phyloP scores from a whole-genome alignment of 768 basidiomycete genomes.

The Heimioporus sp. region DNA sequence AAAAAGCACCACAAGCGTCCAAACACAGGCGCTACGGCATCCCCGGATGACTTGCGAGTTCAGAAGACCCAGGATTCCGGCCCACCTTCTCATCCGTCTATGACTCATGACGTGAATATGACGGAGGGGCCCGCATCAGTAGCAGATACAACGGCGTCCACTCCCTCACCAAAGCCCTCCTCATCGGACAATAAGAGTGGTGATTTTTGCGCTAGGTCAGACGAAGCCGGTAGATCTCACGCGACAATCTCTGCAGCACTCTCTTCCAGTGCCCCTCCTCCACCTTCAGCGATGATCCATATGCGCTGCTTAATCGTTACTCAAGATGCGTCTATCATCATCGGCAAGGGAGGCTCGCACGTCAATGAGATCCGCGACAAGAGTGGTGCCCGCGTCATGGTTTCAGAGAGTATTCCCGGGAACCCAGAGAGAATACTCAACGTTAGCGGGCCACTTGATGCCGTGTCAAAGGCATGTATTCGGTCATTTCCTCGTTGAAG shows the following conservation, averaged over 20 bases:
- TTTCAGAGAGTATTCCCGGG: slow-evolving; percentile 97
- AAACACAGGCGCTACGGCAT: slow-evolving; percentile 69
- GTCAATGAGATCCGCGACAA: slow-evolving; percentile 99
- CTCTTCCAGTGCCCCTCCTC: slow-evolving; percentile 43
- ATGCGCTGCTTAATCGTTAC: slow-evolving; percentile 99
- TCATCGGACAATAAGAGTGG: slow-evolving; percentile 44
- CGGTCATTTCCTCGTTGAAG: not conserved
- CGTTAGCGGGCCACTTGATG: slow-evolving; percentile 93
- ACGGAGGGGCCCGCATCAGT: slow-evolving; percentile 40
- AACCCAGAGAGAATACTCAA: slow-evolving; percentile 99
- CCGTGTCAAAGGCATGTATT: slow-evolving; percentile 87
- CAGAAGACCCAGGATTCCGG: slow-evolving; percentile 46
- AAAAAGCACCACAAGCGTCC: slow-evolving; percentile 80
- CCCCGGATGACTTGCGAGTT: slow-evolving; percentile 60
- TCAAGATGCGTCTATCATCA: slow-evolving; percentile 98
- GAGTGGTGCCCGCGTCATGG: slow-evolving; percentile 93
- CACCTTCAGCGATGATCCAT: slow-evolving; percentile 84
- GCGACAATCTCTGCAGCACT: slow-evolving; percentile 48
- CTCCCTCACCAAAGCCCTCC: slow-evolving; percentile 53
- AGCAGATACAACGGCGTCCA: slow-evolving; percentile 50
- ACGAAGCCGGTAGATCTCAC: slow-evolving; percentile 39
- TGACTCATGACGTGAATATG: slow-evolving; percentile 64
- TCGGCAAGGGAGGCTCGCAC: slow-evolving; percentile 92
- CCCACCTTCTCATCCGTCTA: slow-evolving; percentile 37
- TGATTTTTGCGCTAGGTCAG: slow-evolving; percentile 33